Evolutionary conservation across 2,329 filamentous ascomycete species (phyloP).

Genomic region (Fusarium falciforme): DNA sequence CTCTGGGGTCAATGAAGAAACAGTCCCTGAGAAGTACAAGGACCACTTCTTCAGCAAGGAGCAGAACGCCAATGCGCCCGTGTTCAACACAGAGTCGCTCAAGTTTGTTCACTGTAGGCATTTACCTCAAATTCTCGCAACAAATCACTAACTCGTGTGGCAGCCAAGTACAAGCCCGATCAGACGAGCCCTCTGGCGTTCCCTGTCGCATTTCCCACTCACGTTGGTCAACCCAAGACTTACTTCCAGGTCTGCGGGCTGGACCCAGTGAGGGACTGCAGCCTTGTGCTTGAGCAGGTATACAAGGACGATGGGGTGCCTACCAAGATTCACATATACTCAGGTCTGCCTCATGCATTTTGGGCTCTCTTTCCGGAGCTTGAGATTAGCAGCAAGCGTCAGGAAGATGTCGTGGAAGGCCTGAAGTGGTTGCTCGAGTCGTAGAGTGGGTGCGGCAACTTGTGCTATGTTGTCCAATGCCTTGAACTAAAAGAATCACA

Average conservation of each 20-base stretch:
- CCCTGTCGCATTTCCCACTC: slow-evolving; percentile 37
- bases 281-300: slow-evolving; percentile 45
- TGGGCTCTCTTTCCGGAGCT: slow-evolving; percentile 43
- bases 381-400: slow-evolving; percentile 35
- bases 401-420: slow-evolving; percentile 33
- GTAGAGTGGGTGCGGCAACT: neutral
- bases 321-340: slow-evolving; percentile 45
- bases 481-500: neutral
- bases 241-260: slow-evolving; percentile 49
- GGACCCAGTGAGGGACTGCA: slow-evolving; percentile 46
- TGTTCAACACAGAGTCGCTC: slow-evolving; percentile 38
- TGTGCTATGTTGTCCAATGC: neutral
- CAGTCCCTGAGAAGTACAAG: slow-evolving; percentile 45
- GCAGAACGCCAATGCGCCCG: slow-evolving; percentile 41
- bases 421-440: slow-evolving; percentile 39
- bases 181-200: slow-evolving; percentile 40
- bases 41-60: slow-evolving; percentile 44
- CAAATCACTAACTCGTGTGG: neutral
- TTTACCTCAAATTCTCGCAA: too few relatives aligned
- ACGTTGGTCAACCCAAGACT: slow-evolving; percentile 43
- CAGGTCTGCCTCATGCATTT: slow-evolving; percentile 47
- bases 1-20: slow-evolving; percentile 31
- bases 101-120: slow-evolving; percentile 39
- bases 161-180: slow-evolving; percentile 43
- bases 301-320: slow-evolving; percentile 42